Base-by-base conservation (phyloP, 352 stramenopile genomes). In the Phytopythium delawarense region DNA sequence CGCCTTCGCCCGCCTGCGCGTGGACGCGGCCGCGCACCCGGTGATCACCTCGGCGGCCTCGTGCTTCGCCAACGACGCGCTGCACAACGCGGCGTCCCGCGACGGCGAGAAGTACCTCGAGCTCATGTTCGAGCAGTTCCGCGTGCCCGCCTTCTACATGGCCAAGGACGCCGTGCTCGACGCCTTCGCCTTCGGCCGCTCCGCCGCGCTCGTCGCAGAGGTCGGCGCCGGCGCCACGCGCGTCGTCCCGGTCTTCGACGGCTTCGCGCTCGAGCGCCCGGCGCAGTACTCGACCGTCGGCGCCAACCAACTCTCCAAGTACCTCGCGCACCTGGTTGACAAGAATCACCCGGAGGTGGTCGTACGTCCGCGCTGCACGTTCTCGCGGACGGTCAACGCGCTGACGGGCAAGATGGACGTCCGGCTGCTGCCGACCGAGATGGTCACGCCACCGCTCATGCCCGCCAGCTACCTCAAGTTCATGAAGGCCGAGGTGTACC, bases 51-150 rank as follows among this genome's bases (percentile, higher is more conserved):
- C 83, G 7, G 68, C 74, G 18, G 79, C 88, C 23, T 81, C 85
- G 12, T 93, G 87, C 62, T 92, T 89, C 62, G 80, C 78, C 51
- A 91, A 79, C 64, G 84, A 89, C 55, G 79, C 76, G 61, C 69
- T 87, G 59, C 74, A 79, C 39, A 85, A 75, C 46, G 76, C 78
- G 3, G 77, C 73, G 15, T 69, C 74, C 23, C 65, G 73, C n/a
- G 87, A 94, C 61, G 69, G 74, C 28, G 77, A 89, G 25, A 89
- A 91, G 66, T 94, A 95, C 70, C 67, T 92, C 64, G 84, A 96
- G 73, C 82, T 98, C 65, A 96, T 98, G 78, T 97, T 98, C 63
- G 93, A 98, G 70, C 92, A 73, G 56, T 97, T 98, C 63, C 70
- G 86, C 44, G 79, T 91, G 23, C 90, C 90, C 16, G 88, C 88